phyloP scores from a whole-genome alignment of 1,284 basidiomycete species.

The Melampsora larici-populina region DNA sequence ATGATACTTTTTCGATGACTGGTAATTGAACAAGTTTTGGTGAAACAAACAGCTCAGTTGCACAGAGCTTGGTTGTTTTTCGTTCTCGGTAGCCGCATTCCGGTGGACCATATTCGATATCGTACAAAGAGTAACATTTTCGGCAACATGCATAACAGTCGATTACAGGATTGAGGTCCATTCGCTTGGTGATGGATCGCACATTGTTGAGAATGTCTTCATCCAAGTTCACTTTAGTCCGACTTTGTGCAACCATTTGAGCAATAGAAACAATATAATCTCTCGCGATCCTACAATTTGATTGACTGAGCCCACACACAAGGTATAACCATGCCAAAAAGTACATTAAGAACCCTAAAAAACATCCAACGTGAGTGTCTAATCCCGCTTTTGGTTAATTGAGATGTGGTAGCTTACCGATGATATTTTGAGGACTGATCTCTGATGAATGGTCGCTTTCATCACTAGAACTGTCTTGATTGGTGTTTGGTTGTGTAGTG shows the following conservation, averaged over 20 bases:
- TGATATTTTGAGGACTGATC: background rate
- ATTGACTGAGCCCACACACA: constrained; percentile 26
- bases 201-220: background rate
- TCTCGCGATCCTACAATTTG: constrained; percentile 4
- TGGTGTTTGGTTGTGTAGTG: background rate
- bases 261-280: background rate
- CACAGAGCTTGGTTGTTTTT: background rate
- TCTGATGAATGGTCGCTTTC: background rate
- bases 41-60: background rate
- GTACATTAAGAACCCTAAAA: background rate
- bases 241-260: background rate
- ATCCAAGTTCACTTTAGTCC: background rate
- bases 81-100: background rate
- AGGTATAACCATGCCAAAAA: constrained; percentile 14
- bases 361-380: no score
- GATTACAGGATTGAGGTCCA: background rate
- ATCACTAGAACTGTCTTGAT: background rate
- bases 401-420: background rate
- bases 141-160: background rate
- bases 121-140: background rate
- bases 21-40: background rate
- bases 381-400: background rate
- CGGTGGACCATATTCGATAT: background rate
- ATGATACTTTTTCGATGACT: background rate
- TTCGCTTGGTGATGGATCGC: background rate